phyloP scores from a whole-genome alignment of 2,329 filamentous ascomycete species.

The Monosporascus sp. region DNA sequence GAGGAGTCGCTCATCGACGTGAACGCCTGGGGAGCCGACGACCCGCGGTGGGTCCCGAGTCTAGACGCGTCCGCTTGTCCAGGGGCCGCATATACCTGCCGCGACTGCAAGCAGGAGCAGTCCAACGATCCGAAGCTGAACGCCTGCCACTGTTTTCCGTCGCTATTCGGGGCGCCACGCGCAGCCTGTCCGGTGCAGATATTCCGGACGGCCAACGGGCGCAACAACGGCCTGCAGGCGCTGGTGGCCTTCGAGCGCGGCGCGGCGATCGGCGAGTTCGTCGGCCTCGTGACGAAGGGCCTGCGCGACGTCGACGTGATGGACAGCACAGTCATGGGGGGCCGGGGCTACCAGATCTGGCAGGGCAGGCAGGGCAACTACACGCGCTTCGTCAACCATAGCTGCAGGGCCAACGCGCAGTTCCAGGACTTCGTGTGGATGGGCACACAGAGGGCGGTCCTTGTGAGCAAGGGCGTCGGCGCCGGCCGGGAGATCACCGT shows the following conservation, averaged over 20 bases:
- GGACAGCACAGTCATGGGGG: slow-evolving; percentile 34
- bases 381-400: slow-evolving; percentile 55
- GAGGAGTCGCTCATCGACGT: slow-evolving; percentile 45
- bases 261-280: slow-evolving; percentile 48
- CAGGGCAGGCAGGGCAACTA: slow-evolving; percentile 52
- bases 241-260: slow-evolving; percentile 45
- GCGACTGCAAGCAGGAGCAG: slow-evolving; percentile 41
- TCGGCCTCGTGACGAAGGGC: slow-evolving; percentile 48
- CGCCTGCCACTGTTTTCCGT: slow-evolving; percentile 47
- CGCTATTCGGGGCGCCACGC: slow-evolving; percentile 41
- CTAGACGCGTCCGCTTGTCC: slow-evolving; percentile 17
- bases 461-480: slow-evolving; percentile 49
- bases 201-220: slow-evolving; percentile 45
- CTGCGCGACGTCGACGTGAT: slow-evolving; percentile 49
- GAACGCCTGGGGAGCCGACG: slow-evolving; percentile 40
- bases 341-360: slow-evolving; percentile 48
- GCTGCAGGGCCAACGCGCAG: slow-evolving; percentile 51
- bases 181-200: slow-evolving; percentile 42
- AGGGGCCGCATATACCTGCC: slow-evolving; percentile 29
- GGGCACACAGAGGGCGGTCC: slow-evolving; percentile 46
- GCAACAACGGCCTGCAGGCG: slow-evolving; percentile 48
- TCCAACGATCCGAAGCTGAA: slow-evolving; percentile 44
- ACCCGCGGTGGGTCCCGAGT: slow-evolving; percentile 38
- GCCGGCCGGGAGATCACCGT: slow-evolving; percentile 51
- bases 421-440: slow-evolving; percentile 53